A percentile compares a stretch with the other conserved stretches of the same genome.
These are phyloP conservation scores for Volvox reticuliferus DNA, from an alignment of 139 green algal genomes.

Conservation along the genomic window DNA sequence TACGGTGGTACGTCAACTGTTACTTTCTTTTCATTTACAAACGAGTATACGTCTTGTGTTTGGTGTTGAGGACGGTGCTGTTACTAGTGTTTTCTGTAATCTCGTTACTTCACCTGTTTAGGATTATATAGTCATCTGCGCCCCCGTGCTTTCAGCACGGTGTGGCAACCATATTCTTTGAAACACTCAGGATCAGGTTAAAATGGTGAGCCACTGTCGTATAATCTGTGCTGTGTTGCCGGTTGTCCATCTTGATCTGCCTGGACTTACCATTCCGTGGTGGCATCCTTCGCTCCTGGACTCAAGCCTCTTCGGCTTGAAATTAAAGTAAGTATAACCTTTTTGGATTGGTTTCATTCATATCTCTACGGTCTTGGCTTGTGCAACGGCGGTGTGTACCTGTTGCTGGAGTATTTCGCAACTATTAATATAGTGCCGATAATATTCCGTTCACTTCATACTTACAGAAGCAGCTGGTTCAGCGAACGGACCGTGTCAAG, in stretches of 20 bases:
- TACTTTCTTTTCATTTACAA: too few relatives aligned
- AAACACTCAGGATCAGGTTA: background rate
- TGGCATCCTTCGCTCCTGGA: background rate
- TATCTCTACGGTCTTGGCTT: background rate
- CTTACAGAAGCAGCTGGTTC: conserved; percentile 87
- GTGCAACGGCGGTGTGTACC: background rate
- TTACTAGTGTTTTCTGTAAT: too few relatives aligned
- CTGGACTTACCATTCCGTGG: background rate
- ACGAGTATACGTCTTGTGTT: too few relatives aligned
- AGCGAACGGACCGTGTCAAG: conserved; percentile 98
- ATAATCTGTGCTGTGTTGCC: background rate
- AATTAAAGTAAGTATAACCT: conserved; percentile 82
- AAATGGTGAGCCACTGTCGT: conserved; percentile 1
- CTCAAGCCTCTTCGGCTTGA: conserved; percentile 89
- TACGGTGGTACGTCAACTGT: too few relatives aligned
- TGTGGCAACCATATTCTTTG: background rate
- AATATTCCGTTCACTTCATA: background rate
- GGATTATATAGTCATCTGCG: background rate
- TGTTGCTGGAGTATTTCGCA: background rate
- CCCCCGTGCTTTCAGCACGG: conserved; percentile 25
- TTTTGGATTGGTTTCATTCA: background rate
- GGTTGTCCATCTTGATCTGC: background rate
- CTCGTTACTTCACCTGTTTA: too few relatives aligned
- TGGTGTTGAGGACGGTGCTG: too few relatives aligned
- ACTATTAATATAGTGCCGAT: background rate